Conservation (phyloP, 768 basidiomycete genomes). For the Mycena haematopus region DNA sequence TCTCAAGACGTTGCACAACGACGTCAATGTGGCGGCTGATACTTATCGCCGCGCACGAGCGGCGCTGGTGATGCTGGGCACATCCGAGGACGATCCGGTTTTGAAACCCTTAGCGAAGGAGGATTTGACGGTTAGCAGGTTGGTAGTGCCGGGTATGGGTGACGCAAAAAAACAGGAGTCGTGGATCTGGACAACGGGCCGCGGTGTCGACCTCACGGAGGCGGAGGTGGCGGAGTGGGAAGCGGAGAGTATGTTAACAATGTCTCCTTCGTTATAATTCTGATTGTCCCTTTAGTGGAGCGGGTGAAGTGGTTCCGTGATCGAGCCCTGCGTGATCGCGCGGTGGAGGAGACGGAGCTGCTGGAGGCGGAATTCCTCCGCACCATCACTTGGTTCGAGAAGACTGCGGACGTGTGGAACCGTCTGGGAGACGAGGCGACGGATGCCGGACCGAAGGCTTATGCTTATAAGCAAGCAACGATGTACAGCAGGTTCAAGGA, state of each 20-base stretch:
- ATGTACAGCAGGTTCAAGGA: too few species aligned
- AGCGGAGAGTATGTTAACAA: neutral
- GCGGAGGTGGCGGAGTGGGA: neutral
- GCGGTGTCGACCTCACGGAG: neutral
- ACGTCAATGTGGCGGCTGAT: neutral
- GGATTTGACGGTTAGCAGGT: neutral
- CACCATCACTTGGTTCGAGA: neutral
- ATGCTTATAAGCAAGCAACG: too few species aligned
- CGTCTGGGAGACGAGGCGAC: too few species aligned
- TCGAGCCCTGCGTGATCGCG: neutral
- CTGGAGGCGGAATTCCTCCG: neutral
- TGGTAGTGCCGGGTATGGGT: neutral
- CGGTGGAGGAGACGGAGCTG: neutral
- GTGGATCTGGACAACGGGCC: neutral
- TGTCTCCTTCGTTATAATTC: neutral
- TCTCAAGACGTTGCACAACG: neutral
- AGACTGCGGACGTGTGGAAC: too few species aligned
- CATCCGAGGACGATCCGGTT: neutral
- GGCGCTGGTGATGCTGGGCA: neutral
- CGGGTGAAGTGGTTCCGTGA: neutral
- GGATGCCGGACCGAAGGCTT: too few species aligned
- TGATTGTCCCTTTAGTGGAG: neutral
- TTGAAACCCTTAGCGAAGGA: neutral
- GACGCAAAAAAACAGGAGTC: neutral
- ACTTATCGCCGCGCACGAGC: neutral